These are phyloP conservation scores for Cutaneotrichosporon sp. DNA, from an alignment of 1,284 basidiomycete genomes.

Conservation along the genomic window DNA sequence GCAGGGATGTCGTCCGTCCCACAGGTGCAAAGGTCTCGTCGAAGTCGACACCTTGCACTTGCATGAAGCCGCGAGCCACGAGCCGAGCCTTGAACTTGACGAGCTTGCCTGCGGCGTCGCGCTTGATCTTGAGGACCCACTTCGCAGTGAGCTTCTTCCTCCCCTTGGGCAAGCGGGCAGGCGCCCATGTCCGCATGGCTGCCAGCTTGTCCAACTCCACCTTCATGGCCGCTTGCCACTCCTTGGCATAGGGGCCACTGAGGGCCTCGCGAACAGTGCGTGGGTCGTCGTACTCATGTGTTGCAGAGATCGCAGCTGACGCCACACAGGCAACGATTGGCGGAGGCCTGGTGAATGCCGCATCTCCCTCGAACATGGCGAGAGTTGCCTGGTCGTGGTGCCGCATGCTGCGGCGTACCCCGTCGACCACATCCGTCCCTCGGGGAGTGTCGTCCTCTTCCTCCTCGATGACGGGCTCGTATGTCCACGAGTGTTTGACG, in stretches of 20 bases:
- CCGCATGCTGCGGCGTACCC: not conserved
- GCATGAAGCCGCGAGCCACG: constrained; percentile 57
- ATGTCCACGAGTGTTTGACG: not conserved
- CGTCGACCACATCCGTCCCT: not conserved
- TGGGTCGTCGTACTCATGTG: not conserved
- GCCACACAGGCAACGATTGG: not conserved
- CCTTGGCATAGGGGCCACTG: not conserved
- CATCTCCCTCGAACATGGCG: not conserved
- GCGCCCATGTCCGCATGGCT: not conserved
- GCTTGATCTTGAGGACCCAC: constrained; percentile 49
- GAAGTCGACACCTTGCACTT: constrained; percentile 55
- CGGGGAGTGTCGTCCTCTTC: not conserved
- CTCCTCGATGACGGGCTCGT: not conserved
- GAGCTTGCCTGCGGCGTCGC: constrained; percentile 44
- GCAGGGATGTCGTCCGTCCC: constrained; percentile 50
- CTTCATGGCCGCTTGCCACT: not conserved
- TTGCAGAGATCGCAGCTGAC: not conserved
- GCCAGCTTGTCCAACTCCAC: constrained; percentile 3
- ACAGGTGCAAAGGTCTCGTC: constrained; percentile 57
- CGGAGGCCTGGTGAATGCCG: not conserved
- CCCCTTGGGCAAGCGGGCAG: not conserved
- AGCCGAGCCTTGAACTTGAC: constrained; percentile 52
- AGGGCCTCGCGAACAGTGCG: not conserved
- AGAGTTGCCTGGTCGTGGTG: not conserved
- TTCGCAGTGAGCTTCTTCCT: not conserved